phyloP scores from a whole-genome alignment of 805 yeast genomes.

The Metschnikowia santaceciliae region DNA sequence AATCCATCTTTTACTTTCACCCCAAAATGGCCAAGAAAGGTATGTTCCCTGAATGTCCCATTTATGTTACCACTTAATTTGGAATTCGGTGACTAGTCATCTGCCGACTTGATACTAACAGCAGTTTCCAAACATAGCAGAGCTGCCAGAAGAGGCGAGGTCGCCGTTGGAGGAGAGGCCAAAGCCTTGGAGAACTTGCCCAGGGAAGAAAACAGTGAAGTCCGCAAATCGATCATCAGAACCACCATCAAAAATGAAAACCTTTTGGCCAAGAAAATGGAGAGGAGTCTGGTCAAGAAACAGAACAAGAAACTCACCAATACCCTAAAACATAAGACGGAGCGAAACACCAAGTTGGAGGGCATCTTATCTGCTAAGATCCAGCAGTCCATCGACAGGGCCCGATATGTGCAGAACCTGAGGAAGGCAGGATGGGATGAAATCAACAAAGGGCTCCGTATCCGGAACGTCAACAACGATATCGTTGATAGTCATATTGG shows the following conservation, averaged over 20 bases:
- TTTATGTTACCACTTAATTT: background rate
- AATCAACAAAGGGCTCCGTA: slow-evolving; percentile 50
- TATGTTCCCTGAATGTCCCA: slow-evolving; percentile 18
- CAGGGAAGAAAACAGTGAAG: slow-evolving; percentile 56
- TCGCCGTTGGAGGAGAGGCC: slow-evolving; percentile 42
- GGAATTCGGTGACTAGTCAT: too few relatives aligned
- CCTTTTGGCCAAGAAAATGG: slow-evolving; percentile 53
- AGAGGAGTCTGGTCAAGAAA: slow-evolving; percentile 32
- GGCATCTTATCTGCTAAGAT: slow-evolving; percentile 61
- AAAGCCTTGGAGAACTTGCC: slow-evolving; percentile 51
- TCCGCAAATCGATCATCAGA: slow-evolving; percentile 62
- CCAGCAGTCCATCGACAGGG: slow-evolving; percentile 59
- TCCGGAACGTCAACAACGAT: slow-evolving; percentile 13
- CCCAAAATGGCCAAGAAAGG: slow-evolving; percentile 37
- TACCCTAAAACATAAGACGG: slow-evolving; percentile 34
- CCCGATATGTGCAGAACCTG: slow-evolving; percentile 55
- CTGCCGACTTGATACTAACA: slow-evolving; percentile 15
- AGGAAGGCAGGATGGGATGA: slow-evolving; percentile 74
- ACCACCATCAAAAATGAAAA: slow-evolving; percentile 64
- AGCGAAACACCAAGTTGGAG: slow-evolving; percentile 47
- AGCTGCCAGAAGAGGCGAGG: slow-evolving; percentile 70
- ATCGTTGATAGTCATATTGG: slow-evolving; percentile 3
- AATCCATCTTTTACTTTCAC: slow-evolving; percentile 3
- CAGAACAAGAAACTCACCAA: slow-evolving; percentile 29
- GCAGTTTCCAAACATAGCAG: slow-evolving; percentile 65